Percentiles rank a stretch among this genome's conserved stretches.
These are phyloP conservation scores for Picea sitchensis DNA, from an alignment of 75 land plant species.

Conservation along the genomic window DNA sequence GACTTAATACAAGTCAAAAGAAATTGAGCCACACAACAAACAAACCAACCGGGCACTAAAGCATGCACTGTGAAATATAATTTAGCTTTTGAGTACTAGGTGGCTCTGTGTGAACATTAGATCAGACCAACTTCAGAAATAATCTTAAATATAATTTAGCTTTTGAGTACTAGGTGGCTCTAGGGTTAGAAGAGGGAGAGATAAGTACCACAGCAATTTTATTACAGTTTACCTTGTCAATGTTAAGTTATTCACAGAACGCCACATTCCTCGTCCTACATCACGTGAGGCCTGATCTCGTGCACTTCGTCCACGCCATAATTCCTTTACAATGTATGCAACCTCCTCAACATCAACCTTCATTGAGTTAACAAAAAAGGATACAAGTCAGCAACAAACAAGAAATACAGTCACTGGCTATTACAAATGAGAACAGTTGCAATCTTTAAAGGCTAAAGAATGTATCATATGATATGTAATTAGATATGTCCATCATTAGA, in stretches of 20 bases:
- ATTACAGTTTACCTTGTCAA: constrained; percentile 65
- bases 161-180: not conserved
- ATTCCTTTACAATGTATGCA: constrained; percentile 77
- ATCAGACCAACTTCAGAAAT: not conserved
- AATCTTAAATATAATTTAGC: not conserved
- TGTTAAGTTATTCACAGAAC: constrained; percentile 88
- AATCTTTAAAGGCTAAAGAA: not conserved
- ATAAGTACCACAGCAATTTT: not conserved
- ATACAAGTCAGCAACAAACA: not conserved
- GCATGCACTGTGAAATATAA: not conserved
- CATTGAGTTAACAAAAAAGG: not conserved
- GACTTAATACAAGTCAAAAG: not conserved
- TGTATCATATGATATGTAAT: not conserved
- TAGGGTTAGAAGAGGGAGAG: not conserved
- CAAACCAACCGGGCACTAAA: not conserved
- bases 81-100: not conserved
- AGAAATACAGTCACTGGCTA: not conserved
- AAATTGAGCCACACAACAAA: not conserved
- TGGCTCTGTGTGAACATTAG: not conserved
- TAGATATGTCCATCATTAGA: not conserved
- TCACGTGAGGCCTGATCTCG: constrained; percentile 58
- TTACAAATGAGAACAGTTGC: not conserved
- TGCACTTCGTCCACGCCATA: constrained; percentile 98
- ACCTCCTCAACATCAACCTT: constrained; percentile 97
- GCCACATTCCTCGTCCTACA: constrained; percentile 97